Conservation (phyloP, 2,329 filamentous ascomycete genomes). For the Penicillium sp. region DNA sequence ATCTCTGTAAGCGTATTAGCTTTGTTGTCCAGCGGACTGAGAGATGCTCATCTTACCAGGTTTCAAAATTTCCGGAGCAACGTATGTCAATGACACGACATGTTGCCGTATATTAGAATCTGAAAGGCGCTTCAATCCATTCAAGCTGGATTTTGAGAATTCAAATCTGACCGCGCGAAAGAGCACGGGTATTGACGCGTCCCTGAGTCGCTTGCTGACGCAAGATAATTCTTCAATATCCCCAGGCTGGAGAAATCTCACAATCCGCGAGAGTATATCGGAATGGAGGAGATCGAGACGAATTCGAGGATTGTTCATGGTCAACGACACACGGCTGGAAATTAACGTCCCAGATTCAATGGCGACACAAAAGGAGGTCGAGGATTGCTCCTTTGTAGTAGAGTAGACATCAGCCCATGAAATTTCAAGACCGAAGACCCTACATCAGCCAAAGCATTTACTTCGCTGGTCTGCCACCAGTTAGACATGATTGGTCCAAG, state of each 20-base stretch:
- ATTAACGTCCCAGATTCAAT: neutral
- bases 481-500: neutral
- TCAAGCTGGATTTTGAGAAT: conserved; percentile 10
- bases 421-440: conserved; percentile 2
- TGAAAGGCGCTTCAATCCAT: conserved; percentile 5
- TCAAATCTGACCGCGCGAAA: conserved; percentile 11
- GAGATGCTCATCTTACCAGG: neutral
- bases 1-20: neutral
- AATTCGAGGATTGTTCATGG: neutral
- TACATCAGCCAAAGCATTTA: neutral
- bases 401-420: neutral
- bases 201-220: conserved; percentile 12
- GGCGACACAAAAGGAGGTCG: neutral
- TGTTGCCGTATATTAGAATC: conserved; percentile 8
- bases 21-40: neutral
- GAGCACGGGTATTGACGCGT: neutral
- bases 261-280: conserved; percentile 3
- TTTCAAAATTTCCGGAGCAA: conserved; percentile 3
- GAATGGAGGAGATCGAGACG: neutral
- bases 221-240: conserved; percentile 11
- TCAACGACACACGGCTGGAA: neutral
- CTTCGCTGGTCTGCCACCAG: neutral
- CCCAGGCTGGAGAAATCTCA: neutral
- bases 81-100: conserved; percentile 8
- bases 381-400: neutral